Evolutionary conservation across 1,284 basidiomycete species (phyloP), one percentile per base, ranked within the genome.

Genomic region (Leccinum pachyderme): DNA sequence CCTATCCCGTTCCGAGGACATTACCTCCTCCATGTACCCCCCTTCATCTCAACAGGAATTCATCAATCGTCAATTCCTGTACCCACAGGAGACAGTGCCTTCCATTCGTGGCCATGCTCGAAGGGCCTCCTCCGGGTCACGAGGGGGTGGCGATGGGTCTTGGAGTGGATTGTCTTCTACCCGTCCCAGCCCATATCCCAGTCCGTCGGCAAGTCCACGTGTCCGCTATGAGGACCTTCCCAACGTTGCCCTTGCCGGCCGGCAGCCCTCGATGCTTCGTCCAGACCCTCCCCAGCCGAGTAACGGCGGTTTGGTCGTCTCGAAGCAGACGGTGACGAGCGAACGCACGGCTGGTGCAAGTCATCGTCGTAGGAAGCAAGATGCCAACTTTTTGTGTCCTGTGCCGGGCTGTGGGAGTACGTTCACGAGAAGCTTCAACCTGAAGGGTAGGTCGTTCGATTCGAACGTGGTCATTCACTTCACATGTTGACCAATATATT

Each of bases 341-440:
- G 82, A 83, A 31, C 81, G 86, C 55, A 90, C 89, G 43, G 82
- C 82, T 33, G 83, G 86, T 68, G 89, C 87, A 6, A 87, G 84
- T 59, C 81, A 85, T 64, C 81, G 80, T 59, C 76, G 88, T 48
- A 76, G 88, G 61, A 91, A 87, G 65, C 85, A 87, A 66, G 84
- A 87, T 51, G 86, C 88, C 51, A 84, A 81, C 62, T 91, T 90
- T 65, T 69, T 78, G 47, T 91, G 89, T 72, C 86, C 86, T 45
- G 82, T 91, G 37, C 81, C 83, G 4, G 86, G 87, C 15, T 93
- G 90, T 69, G 88, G 88, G 35, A 88, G 86, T 66, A 91, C 89
- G 24, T 93, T 93, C 64, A 92, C 90, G 41, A 76, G 89, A 63
- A 84, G 87, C 62, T 92, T 92, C 72, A 91, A 91, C 65, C 69